A percentile compares a stretch with the other conserved stretches of the same genome.
Conservation (phyloP, 805 yeast genomes). For the Dipodascopsis uninucleata region DNA sequence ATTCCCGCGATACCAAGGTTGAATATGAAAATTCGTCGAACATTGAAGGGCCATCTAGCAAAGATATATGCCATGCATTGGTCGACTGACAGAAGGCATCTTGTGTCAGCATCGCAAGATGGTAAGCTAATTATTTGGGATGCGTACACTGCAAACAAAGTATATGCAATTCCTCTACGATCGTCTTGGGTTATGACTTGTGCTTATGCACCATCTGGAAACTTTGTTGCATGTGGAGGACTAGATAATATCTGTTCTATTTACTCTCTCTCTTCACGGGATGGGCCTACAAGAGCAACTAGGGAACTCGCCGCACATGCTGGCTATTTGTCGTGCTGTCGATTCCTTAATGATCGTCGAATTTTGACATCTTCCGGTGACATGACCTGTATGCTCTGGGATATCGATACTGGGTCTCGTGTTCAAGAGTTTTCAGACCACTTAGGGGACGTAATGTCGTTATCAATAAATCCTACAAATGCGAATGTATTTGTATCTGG, state of each 20-base stretch:
- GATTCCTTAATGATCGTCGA: slow-evolving; percentile 55
- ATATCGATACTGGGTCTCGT: slow-evolving; percentile 56
- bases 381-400: slow-evolving; percentile 77
- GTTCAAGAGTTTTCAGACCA: slow-evolving; percentile 39
- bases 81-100: slow-evolving; percentile 56
- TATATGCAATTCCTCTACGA: slow-evolving; percentile 65
- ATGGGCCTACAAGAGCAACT: slow-evolving; percentile 15
- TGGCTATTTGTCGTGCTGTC: slow-evolving; percentile 74
- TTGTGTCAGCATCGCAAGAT: slow-evolving; percentile 79
- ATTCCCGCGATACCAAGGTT: slow-evolving; percentile 17
- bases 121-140: slow-evolving; percentile 86
- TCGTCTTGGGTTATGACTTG: slow-evolving; percentile 78
- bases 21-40: slow-evolving; percentile 20
- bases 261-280: slow-evolving; percentile 42
- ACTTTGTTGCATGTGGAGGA: slow-evolving; percentile 74
- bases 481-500: slow-evolving; percentile 63
- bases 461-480: slow-evolving; percentile 61
- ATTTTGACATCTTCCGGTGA: slow-evolving; percentile 78
- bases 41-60: slow-evolving; percentile 59
- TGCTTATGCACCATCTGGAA: slow-evolving; percentile 64
- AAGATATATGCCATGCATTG: slow-evolving; percentile 69
- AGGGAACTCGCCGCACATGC: slow-evolving; percentile 54
- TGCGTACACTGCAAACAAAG: slow-evolving; percentile 63
- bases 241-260: slow-evolving; percentile 74
- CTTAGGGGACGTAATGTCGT: slow-evolving; percentile 47